Base-by-base conservation (phyloP, 2,329 filamentous ascomycete genomes). In the Monosporascus sp. region DNA sequence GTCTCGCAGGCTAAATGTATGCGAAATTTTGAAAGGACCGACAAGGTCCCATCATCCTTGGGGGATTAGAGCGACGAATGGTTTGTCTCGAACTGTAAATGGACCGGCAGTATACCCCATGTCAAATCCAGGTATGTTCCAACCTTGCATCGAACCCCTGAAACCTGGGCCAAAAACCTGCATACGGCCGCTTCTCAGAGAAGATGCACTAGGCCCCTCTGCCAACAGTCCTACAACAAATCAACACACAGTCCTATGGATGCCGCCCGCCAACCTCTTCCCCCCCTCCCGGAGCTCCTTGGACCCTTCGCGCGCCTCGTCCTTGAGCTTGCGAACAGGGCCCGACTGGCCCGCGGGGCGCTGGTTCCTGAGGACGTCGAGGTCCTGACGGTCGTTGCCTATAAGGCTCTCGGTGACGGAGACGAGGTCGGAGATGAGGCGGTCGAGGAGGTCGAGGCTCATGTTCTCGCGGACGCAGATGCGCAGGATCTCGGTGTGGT, bases 381-480 rank as follows among this genome's bases (percentile, higher is more conserved):
- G 62, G 54, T 86, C 82, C 9, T 76, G 65, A 37, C 72, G 66
- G 58, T 79, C 77, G 36, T 74, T 74, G 15, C 75, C 73, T 65
- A 87, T 85, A 54, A 88, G 65, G 45, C 67, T 74, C 71, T 88
- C 80, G 3, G 85, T 87, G 7, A 85, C 79, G 8, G 73, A 65
- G 54, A 78, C 77, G 35, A 87, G 78, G 64, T 88, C 85, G 1
- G 75, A 71, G 41, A 88, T 77, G 25, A 88, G 71, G 2, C 80
- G 71, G 66, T 87, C 83, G 25, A 88, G 72, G 48, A 88, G 72
- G 64, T 88, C 85, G n/a, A 87, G 69, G n/a, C 77, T 82, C 80
- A 88, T 82, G 60, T 74, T 82, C 68, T 88, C 85, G 46, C 85
- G 76, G 7, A 88, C 76, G 3, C 88, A 85, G 0, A 88, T 77